Conservation (phyloP, 1,139 yeast species). For the Saccharomycopsis hybrid region DNA sequence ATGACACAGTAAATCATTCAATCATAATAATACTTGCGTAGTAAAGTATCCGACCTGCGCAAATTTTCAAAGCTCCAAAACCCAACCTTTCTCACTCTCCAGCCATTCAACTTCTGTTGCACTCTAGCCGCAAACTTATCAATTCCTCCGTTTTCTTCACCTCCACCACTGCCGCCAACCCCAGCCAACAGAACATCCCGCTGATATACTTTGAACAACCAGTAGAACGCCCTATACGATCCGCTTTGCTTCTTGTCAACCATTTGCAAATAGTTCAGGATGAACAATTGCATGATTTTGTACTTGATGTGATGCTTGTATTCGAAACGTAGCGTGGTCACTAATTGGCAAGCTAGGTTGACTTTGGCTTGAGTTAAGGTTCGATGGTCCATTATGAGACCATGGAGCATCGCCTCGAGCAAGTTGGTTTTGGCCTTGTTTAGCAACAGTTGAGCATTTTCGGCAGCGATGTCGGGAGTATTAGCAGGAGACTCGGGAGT, state of each 20-base stretch:
- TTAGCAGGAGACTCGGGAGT: no score
- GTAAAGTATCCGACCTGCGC: not conserved
- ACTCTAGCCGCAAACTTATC: not conserved
- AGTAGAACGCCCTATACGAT: not conserved
- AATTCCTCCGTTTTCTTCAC: no score
- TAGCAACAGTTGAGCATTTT: no score
- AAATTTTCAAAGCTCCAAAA: slow-evolving; percentile 1
- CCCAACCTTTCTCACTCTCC: not conserved
- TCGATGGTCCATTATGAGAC: no score
- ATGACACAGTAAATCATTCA: not conserved
- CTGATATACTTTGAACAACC: not conserved
- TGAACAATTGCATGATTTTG: not conserved
- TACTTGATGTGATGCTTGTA: no score
- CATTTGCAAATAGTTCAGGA: not conserved
- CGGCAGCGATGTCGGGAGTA: no score
- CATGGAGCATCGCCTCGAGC: no score
- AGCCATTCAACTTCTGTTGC: not conserved
- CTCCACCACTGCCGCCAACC: no score
- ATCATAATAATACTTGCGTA: not conserved
- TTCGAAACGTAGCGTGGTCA: no score
- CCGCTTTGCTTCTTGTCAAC: not conserved
- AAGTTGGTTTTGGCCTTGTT: no score
- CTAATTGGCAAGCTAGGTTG: no score
- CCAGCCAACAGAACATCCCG: not conserved
- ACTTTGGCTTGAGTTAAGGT: no score